Conservation (phyloP, 106 monocot genomes). For the Gastrodia elata region DNA sequence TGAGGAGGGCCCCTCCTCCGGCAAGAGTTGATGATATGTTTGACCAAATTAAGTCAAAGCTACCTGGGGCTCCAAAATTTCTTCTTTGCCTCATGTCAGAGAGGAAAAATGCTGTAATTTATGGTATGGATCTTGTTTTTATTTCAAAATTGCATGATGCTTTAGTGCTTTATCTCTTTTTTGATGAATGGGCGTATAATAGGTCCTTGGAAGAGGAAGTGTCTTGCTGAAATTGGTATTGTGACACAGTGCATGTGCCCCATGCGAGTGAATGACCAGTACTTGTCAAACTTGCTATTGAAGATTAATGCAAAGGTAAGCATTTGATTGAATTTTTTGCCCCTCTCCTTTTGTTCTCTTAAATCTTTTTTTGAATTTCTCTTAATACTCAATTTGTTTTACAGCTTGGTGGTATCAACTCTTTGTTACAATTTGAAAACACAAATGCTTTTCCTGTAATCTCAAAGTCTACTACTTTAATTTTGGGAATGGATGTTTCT, state of each 20-base stretch:
- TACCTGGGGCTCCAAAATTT: conserved; percentile 61
- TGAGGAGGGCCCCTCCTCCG: conserved; percentile 39
- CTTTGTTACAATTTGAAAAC: conserved; percentile 45
- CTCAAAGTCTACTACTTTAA: conserved; percentile 12
- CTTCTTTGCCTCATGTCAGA: conserved; percentile 70
- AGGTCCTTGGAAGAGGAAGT: conserved; percentile 94
- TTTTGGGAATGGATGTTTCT: conserved; percentile 21
- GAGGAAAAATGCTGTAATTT: conserved; percentile 72
- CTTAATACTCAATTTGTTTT: not conserved
- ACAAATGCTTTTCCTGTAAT: conserved; percentile 11
- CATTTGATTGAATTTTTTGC: not conserved
- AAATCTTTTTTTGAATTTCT: not conserved
- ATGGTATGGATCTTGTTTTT: conserved; percentile 40
- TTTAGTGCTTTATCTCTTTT: not conserved
- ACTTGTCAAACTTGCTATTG: conserved; percentile 64
- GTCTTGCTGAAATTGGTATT: conserved; percentile 75
- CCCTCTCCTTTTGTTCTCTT: not conserved
- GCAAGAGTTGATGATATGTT: conserved; percentile 78
- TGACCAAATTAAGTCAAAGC: conserved; percentile 33
- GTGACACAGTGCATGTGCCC: conserved; percentile 78
- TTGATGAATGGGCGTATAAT: not conserved
- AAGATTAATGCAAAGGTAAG: conserved; percentile 88
- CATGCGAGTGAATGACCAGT: conserved; percentile 65
- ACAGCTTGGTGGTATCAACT: conserved; percentile 82
- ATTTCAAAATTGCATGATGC: not conserved